These are phyloP conservation scores for Pseudogymnoascus sp. DNA, from an alignment of 2,329 filamentous ascomycete species.

Conservation along the genomic window DNA sequence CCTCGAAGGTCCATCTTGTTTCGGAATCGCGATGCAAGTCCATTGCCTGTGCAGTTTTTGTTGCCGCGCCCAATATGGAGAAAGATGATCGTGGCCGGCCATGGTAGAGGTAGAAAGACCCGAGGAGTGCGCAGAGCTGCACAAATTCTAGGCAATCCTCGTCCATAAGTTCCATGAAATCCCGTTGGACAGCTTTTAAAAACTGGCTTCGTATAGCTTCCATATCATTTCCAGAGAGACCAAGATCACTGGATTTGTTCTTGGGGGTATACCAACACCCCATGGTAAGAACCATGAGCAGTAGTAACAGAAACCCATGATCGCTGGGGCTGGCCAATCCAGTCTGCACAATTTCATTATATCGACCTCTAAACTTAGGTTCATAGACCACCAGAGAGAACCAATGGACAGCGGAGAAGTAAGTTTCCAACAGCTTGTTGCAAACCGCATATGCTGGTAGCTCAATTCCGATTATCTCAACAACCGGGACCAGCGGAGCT, in stretches of 20 bases:
- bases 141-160: conserved; percentile 30
- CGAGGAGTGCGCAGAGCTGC: conserved; percentile 33
- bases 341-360: conserved; percentile 26
- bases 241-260: conserved; percentile 8
- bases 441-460: conserved; percentile 27
- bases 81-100: conserved; percentile 33
- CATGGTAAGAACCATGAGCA: conserved; percentile 32
- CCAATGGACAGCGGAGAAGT: conserved; percentile 36
- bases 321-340: conserved; percentile 29
- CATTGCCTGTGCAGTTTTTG: conserved; percentile 15
- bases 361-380: conserved; percentile 30
- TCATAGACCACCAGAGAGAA: conserved; percentile 37
- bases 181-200: conserved; percentile 26
- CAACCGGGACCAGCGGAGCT: conserved; percentile 16
- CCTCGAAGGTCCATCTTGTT: conserved; percentile 10
- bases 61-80: conserved; percentile 15
- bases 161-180: conserved; percentile 35
- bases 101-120: conserved; percentile 35
- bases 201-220: background rate
- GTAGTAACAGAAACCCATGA: conserved; percentile 30
- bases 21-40: conserved; percentile 14
- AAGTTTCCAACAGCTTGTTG: conserved; percentile 31
- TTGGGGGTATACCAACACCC: conserved; percentile 32
- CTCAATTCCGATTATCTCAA: conserved; percentile 20
- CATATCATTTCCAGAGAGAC: conserved; percentile 16